A percentile compares a stretch with the other conserved stretches of the same genome.
These are phyloP conservation scores for Pontederia crassipes DNA, from an alignment of 176 grass and related monocot genomes.

Conservation along the genomic window DNA sequence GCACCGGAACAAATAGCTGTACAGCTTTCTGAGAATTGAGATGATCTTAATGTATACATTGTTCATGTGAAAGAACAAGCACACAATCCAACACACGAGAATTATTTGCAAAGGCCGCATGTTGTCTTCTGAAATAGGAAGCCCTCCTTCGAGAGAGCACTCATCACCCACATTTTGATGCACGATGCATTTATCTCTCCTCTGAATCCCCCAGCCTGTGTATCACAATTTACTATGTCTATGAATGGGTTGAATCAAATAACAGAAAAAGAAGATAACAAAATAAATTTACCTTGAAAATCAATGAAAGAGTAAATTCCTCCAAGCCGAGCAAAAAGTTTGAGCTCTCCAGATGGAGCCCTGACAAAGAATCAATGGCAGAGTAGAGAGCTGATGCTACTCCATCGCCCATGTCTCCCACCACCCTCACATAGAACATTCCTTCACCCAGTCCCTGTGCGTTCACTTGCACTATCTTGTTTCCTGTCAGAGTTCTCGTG, in stretches of 20 bases:
- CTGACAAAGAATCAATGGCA: conserved; percentile 43
- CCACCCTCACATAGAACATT: conserved; percentile 49
- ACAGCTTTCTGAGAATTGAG: too few species aligned
- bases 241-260: neutral
- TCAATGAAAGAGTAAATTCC: conserved; percentile 37
- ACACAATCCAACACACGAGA: too few species aligned
- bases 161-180: neutral
- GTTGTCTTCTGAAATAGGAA: too few species aligned
- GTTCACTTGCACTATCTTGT: conserved; percentile 29
- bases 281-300: conserved; percentile 36
- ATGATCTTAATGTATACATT: too few species aligned
- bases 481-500: conserved; percentile 2
- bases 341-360: conserved; percentile 53
- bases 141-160: too few species aligned
- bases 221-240: neutral
- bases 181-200: conserved; percentile 22
- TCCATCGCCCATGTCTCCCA: conserved; percentile 37
- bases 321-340: conserved; percentile 33
- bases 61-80: too few species aligned
- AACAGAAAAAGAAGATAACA: neutral
- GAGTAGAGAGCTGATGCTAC: conserved; percentile 44
- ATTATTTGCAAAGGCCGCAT: too few species aligned
- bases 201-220: conserved; percentile 21
- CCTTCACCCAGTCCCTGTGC: conserved; percentile 35
- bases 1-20: too few species aligned